Percentiles rank a stretch among this genome's conserved stretches.
Evolutionary conservation across 176 grass and related monocot species (phyloP).

Genomic region (Aegilops umbellulata): DNA sequence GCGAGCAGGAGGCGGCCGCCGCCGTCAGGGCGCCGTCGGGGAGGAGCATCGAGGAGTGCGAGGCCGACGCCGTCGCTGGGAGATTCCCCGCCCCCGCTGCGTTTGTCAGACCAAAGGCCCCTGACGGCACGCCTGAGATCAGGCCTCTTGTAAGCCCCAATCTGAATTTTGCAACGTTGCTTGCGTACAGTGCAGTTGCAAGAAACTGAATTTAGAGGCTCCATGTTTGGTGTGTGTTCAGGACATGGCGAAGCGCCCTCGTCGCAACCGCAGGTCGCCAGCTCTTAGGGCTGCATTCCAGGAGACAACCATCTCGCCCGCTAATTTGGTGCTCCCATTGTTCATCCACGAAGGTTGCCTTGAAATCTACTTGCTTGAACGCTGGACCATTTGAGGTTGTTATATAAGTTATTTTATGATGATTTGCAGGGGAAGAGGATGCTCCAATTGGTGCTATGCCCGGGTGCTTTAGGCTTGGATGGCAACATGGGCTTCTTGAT

Average conservation of each 20-base stretch:
- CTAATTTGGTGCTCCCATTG: constrained; percentile 84
- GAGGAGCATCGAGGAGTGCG: constrained; percentile 89
- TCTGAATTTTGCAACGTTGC: constrained; percentile 7
- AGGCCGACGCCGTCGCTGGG: constrained; percentile 83
- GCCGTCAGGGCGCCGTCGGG: constrained; percentile 57
- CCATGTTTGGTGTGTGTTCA: constrained; percentile 16
- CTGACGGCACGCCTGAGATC: constrained; percentile 78
- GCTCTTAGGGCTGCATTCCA: constrained; percentile 81
- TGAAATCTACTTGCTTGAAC: not conserved
- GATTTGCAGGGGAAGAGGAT: constrained; percentile 74
- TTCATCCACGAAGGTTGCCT: constrained; percentile 95
- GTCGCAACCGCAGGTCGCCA: constrained; percentile 77
- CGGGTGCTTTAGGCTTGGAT: constrained; percentile 92
- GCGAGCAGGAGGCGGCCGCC: constrained; percentile 50
- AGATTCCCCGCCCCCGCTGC: constrained; percentile 59
- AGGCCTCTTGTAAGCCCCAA: constrained; percentile 57
- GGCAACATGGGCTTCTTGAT: constrained; percentile 86
- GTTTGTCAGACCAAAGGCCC: constrained; percentile 49
- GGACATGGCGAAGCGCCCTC: constrained; percentile 75
- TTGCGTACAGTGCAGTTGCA: not conserved
- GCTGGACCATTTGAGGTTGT: not conserved
- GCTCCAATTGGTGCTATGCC: constrained; percentile 95
- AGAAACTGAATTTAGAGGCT: not conserved
- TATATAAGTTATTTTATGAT: not conserved
- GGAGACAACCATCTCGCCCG: constrained; percentile 68